Conservation (phyloP, 2,329 filamentous ascomycete species). For the Colletotrichum sp. region DNA sequence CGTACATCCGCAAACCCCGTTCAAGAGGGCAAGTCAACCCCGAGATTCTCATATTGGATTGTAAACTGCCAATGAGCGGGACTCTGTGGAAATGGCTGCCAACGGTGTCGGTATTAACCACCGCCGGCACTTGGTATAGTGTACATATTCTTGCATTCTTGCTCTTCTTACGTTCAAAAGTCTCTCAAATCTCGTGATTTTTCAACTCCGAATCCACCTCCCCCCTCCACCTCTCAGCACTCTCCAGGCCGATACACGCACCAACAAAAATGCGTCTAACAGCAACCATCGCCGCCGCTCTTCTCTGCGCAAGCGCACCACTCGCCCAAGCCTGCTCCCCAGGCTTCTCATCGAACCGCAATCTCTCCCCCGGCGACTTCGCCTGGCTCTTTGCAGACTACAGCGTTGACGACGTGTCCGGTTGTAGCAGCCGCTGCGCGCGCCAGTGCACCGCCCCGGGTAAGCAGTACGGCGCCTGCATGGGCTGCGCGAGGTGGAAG, state of each 20-base stretch:
- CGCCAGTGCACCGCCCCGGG: not conserved
- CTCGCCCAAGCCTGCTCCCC: not conserved
- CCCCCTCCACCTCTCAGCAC: no score
- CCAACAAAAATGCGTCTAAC: not conserved
- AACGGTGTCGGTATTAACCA: no score
- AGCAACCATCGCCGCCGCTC: not conserved
- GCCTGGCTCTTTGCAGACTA: not conserved
- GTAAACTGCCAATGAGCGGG: no score
- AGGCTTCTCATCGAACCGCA: not conserved
- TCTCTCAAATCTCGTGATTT: no score
- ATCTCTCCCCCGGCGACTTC: not conserved
- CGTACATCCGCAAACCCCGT: no score
- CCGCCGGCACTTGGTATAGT: no score
- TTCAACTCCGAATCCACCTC: no score
- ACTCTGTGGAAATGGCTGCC: no score
- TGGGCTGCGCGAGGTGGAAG: not conserved
- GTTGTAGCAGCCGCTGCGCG: not conserved
- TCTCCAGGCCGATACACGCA: not conserved
- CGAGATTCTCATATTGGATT: no score
- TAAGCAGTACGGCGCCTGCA: not conserved
- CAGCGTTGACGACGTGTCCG: not conserved
- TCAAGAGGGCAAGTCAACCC: no score
- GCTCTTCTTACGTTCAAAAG: no score
- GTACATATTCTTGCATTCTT: no score
- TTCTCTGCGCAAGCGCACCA: not conserved